A percentile compares a stretch with the other conserved stretches of the same genome.
These are phyloP conservation scores for Aspergillus sp. DNA, from an alignment of 2,329 filamentous ascomycete genomes.

Conservation along the genomic window DNA sequence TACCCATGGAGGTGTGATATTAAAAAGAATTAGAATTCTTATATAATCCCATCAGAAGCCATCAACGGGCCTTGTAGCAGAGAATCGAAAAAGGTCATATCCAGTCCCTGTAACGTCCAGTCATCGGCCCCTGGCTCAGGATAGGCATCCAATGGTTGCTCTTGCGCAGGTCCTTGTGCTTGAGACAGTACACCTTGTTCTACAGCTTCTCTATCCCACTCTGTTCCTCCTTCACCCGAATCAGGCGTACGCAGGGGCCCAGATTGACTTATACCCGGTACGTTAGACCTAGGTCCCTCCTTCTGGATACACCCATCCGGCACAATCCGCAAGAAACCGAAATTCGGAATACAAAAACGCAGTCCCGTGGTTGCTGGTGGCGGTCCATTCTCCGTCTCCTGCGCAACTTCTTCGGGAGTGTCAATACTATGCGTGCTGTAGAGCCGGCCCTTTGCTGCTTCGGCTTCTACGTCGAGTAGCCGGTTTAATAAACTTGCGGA, in stretches of 20 bases:
- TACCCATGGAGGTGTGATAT: too few relatives aligned
- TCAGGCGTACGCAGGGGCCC: neutral
- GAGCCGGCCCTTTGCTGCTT: slow-evolving; percentile 5
- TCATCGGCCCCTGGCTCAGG: neutral
- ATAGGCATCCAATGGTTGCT: neutral
- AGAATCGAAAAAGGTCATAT: slow-evolving; percentile 8
- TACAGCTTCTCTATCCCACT: neutral
- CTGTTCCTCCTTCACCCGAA: neutral
- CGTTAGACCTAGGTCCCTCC: neutral
- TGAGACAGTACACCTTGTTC: neutral
- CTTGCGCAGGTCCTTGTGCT: neutral
- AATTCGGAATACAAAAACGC: slow-evolving; percentile 44
- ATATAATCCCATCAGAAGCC: too few relatives aligned
- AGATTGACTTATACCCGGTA: too few relatives aligned
- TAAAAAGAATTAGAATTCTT: rapidly evolving
- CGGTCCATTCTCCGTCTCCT: neutral
- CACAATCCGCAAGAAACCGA: slow-evolving; percentile 42
- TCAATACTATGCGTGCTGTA: slow-evolving; percentile 1
- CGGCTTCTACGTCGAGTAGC: slow-evolving; percentile 20
- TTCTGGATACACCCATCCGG: slow-evolving; percentile 5
- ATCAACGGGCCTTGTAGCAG: neutral
- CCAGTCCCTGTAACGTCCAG: slow-evolving; percentile 9
- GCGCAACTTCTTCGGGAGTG: neutral
- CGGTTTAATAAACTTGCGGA: slow-evolving; percentile 16
- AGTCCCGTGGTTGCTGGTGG: slow-evolving; percentile 21